Evolutionary conservation across 495 filamentous ascomycete genomes (phyloP), one percentile per base, ranked within the genome.

Genomic region (Penicillium pancosmium): DNA sequence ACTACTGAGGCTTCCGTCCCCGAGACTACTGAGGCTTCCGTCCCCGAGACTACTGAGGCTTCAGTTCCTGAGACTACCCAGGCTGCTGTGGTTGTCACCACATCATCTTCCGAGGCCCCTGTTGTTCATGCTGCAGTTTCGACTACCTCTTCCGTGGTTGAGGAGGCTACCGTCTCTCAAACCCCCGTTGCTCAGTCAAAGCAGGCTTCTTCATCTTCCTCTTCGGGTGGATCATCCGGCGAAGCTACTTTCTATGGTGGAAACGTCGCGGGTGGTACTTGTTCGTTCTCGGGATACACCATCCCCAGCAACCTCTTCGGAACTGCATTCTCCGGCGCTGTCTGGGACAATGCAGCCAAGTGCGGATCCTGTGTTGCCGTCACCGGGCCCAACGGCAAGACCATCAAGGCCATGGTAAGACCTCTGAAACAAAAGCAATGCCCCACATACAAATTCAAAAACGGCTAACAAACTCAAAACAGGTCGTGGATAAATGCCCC

Each of bases 401-500:
- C 72, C n/a, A 78, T 86, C 64, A 86, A 77, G 35, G 84, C 80
- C n/a, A 86, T 87, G 84, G 84, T 86, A 71, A 67, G 74, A 56
- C 46, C 13, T 16, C 11, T 19, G 23, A 16, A 10, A 50, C n/a
- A 34, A 50, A 50, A 54, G 19, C 40, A 16, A 18, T 12, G 6
- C 0, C 19, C 18, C 11, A 44, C 41, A 31, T 7, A 31, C 2
- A 31, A 31, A 31, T 9, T 8, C 11, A 21, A 56, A 56, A 12
- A 50, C 21, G 4, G 10, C n/a, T 50, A 55, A 38, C 1, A 41
- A 7, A 6, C 2, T 21, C 8, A 40, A 40, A 25, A 38, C 47
- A 85, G 82, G 75, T 87, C 65, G 83, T 86, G 27, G 84, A 87
- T 66, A 58, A 85, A 71, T 87, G 84, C 65, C 84, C 84, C 48